Percentiles rank a stretch among this genome's conserved stretches.
Conservation (phyloP, 2,329 filamentous ascomycete species). For the Macroventuria anomochaeta region DNA sequence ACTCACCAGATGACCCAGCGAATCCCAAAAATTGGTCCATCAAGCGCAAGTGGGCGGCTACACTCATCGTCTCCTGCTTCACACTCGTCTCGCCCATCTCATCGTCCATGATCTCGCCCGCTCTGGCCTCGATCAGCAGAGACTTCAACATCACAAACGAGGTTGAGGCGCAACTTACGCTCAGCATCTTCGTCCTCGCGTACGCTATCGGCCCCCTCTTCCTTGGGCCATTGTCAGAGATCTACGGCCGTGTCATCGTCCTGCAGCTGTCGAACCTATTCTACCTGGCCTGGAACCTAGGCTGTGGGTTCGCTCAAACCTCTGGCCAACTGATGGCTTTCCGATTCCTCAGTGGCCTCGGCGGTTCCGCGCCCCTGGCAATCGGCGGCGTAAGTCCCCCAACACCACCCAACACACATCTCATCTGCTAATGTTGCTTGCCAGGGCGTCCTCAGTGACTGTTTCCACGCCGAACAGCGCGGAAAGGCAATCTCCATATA, state of each 20-base stretch:
- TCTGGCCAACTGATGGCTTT: slow-evolving; percentile 45
- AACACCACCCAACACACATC: rapidly evolving
- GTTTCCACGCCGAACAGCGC: slow-evolving; percentile 66
- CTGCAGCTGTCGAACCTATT: slow-evolving; percentile 49
- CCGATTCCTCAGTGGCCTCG: slow-evolving; percentile 47
- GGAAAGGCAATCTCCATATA: slow-evolving; percentile 69
- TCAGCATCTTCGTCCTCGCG: slow-evolving; percentile 51
- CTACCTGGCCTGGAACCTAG: slow-evolving; percentile 49
- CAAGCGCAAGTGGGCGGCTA: slow-evolving; percentile 53
- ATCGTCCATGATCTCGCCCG: slow-evolving; percentile 51
- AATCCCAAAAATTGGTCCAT: slow-evolving; percentile 58
- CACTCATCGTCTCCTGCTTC: slow-evolving; percentile 52
- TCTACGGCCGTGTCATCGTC: slow-evolving; percentile 48
- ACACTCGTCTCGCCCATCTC: slow-evolving; percentile 51
- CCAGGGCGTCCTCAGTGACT: slow-evolving; percentile 57
- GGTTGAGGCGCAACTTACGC: slow-evolving; percentile 41
- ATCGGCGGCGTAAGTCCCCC: slow-evolving; percentile 43
- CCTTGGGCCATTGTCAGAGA: slow-evolving; percentile 47
- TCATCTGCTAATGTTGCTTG: not conserved
- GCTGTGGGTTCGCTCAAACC: slow-evolving; percentile 49
- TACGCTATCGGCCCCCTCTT: slow-evolving; percentile 51
- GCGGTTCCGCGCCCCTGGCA: slow-evolving; percentile 48
- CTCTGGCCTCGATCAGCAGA: slow-evolving; percentile 36
- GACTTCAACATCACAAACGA: slow-evolving; percentile 46
- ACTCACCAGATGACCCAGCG: slow-evolving; percentile 52